phyloP scores from a whole-genome alignment of 352 stramenopile species.

The Salisapilia sapeloensis region DNA sequence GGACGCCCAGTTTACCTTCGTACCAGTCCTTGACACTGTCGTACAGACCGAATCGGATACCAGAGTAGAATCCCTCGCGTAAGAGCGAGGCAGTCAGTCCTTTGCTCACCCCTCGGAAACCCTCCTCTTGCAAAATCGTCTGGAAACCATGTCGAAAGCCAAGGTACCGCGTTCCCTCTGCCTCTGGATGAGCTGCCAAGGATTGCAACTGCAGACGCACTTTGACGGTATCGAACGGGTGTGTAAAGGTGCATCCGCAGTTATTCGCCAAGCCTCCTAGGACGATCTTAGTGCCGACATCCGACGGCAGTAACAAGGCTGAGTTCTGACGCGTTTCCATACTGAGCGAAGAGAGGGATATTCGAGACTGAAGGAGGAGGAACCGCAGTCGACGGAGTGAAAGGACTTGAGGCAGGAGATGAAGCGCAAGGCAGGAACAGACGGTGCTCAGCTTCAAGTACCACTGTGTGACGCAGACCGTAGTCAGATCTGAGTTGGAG shows the following conservation, averaged over 20 bases:
- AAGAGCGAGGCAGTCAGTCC: constrained; percentile 44
- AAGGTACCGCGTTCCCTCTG: constrained; percentile 19
- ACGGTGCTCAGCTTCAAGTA: no score
- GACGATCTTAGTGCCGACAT: constrained; percentile 38
- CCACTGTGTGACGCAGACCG: no score
- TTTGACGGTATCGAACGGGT: constrained; percentile 56
- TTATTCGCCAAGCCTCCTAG: constrained; percentile 46
- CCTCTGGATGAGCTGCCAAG: constrained; percentile 6
- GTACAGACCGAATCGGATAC: constrained; percentile 64
- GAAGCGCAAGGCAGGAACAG: no score
- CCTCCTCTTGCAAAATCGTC: constrained; percentile 42
- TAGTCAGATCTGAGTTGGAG: no score
- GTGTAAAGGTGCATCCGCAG: constrained; percentile 22
- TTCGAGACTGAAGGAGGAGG: neutral
- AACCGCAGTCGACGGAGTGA: constrained; percentile 3
- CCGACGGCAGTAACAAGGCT: constrained; percentile 26
- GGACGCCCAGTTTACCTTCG: constrained; percentile 18
- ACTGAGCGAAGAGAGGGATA: no score
- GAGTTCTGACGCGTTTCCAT: no score
- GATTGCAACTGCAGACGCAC: constrained; percentile 45
- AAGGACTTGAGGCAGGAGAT: constrained; percentile 5
- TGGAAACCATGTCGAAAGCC: constrained; percentile 35
- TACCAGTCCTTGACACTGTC: constrained; percentile 60
- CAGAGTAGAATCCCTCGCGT: constrained; percentile 60
- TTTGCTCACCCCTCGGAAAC: constrained; percentile 28